A percentile compares a stretch with the other conserved stretches of the same genome.
phyloP scores from a whole-genome alignment of 345 rosid species.

The Odontarrhena argentea region DNA sequence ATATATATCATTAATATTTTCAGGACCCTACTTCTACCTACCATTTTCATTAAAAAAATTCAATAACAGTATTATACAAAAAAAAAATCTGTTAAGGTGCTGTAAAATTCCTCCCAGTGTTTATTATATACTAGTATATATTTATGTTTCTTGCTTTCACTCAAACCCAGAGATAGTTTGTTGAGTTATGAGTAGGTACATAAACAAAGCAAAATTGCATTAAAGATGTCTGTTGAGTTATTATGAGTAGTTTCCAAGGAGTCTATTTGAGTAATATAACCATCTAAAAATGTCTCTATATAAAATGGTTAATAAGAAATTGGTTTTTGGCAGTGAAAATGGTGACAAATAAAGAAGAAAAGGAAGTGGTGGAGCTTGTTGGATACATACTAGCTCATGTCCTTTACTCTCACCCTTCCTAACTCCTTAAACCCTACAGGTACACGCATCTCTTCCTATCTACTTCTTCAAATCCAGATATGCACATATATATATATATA shows the following conservation, averaged over 20 bases:
- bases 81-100: background rate
- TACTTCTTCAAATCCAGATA: background rate
- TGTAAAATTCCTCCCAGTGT: background rate
- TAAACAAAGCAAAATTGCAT: slow-evolving; percentile 15
- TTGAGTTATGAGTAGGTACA: background rate
- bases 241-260: slow-evolving; percentile 32
- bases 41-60: slow-evolving; percentile 20
- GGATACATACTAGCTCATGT: slow-evolving; percentile 64
- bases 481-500: background rate
- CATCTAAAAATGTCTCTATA: slow-evolving; percentile 24
- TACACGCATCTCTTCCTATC: slow-evolving; percentile 36
- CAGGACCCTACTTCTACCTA: slow-evolving; percentile 27
- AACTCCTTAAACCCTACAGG: slow-evolving; percentile 38
- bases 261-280: background rate
- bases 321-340: slow-evolving; percentile 57
- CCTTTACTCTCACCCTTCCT: slow-evolving; percentile 43
- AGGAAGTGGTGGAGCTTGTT: slow-evolving; percentile 53
- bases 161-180: slow-evolving; percentile 11
- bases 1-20: slow-evolving; percentile 17
- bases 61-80: too few species aligned
- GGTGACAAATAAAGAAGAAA: slow-evolving; percentile 61
- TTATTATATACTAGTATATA: background rate
- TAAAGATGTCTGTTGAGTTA: slow-evolving; percentile 36
- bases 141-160: slow-evolving; percentile 10
- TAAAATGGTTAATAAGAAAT: background rate